A percentile compares a stretch with the other conserved stretches of the same genome.
These are phyloP conservation scores for Rhamnella rubrinervis DNA, from an alignment of 331 rosid species.

Conservation along the genomic window DNA sequence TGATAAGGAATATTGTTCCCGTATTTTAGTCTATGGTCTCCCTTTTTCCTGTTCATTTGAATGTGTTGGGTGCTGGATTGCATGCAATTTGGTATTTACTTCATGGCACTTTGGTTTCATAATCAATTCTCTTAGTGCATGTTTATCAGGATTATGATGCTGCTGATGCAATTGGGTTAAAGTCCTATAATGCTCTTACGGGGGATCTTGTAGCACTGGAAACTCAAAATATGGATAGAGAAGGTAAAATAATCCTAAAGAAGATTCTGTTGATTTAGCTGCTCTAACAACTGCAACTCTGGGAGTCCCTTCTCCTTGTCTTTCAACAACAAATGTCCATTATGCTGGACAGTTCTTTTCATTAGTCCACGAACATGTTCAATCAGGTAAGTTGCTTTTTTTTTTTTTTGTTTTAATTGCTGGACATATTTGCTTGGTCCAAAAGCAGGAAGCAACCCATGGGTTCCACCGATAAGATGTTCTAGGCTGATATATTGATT, in stretches of 20 bases:
- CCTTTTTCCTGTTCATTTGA: neutral
- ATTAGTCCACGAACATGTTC: slow-evolving; percentile 83
- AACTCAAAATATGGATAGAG: slow-evolving; percentile 50
- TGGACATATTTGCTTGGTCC: slow-evolving; percentile 9
- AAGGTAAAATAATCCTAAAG: slow-evolving; percentile 52
- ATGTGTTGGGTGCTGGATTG: neutral
- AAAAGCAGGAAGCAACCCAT: slow-evolving; percentile 14
- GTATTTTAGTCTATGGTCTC: neutral
- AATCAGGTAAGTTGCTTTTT: slow-evolving; percentile 65
- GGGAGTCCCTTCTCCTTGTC: slow-evolving; percentile 95
- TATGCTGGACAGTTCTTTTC: slow-evolving; percentile 96
- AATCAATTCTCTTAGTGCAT: slow-evolving; percentile 23
- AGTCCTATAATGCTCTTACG: slow-evolving; percentile 85
- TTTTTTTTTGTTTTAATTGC: neutral
- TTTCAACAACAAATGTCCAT: slow-evolving; percentile 95
- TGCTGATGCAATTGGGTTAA: slow-evolving; percentile 74
- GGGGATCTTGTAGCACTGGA: slow-evolving; percentile 97
- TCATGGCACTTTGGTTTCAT: slow-evolving; percentile 28
- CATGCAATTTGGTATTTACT: slow-evolving; percentile 11
- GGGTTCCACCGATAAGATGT: slow-evolving; percentile 1
- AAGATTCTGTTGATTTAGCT: slow-evolving; percentile 89
- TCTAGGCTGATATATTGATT: slow-evolving; percentile 4
- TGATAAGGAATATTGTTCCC: neutral
- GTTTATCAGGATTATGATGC: slow-evolving; percentile 63
- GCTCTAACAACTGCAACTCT: slow-evolving; percentile 97